Base-by-base conservation (phyloP, 306 rosid genomes). In the Amphicarpaea edgeworthii region DNA sequence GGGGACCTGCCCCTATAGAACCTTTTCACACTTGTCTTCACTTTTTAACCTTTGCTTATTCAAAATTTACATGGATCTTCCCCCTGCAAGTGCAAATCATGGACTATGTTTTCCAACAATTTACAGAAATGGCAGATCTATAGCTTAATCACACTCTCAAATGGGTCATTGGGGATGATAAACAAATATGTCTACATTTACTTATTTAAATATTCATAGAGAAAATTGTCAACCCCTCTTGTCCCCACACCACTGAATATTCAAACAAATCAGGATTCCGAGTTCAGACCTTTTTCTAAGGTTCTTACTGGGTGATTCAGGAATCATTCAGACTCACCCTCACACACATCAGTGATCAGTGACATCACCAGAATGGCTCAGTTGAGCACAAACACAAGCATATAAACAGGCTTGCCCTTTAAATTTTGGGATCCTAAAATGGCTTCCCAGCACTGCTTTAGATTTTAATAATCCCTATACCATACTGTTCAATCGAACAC, bases 401-500 rank as follows among this genome's bases (percentile, higher is more conserved):
- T 21, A 21, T 9, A 54, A 54, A 54, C 7, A 54, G 7, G 60
- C 32, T 54, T 54, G 32, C 30, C 12, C 32, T 54, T 54, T 19
- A 54, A 54, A 21, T 54, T 51, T 19, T 20, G 32, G 32, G 32
- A 54, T 54, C 30, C 20, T 54, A 54, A 53, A 8, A 26, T 2
- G 30, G 60, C 30, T 19, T 53, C 30, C 60, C 15, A 53, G 14
- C 0, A 0, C 30, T 53, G 28, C 58, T 20, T 8, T 20, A 21
- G 30, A 53, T 53, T 53, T 53, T 53, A 53, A 53, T 53, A 53
- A 53, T 53, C 30, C 30, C 60, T 53, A 53, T 3, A 53, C 14
- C 10, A 8, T 20, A 4, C 10, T 54, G 60, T 54, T 21, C 60
- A 51, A 11, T 11, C 0, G 3, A 54, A 54, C 6, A 8, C 14